Percentiles rank a stretch among this genome's conserved stretches.
Conservation (phyloP, 805 yeast genomes). For the Clavispora carvajalis region DNA sequence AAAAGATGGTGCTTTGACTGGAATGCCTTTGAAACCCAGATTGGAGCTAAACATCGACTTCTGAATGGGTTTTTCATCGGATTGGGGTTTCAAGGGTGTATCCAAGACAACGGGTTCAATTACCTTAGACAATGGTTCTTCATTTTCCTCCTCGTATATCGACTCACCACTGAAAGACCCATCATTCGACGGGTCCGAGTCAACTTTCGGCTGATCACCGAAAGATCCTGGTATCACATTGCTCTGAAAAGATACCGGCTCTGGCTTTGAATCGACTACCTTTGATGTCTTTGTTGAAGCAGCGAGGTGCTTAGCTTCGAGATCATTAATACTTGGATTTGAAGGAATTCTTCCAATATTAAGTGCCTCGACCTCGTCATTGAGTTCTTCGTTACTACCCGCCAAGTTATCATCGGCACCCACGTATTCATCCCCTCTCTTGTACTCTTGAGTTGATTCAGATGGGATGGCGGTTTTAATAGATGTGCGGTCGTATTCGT, state of each 20-base stretch:
- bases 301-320: too few species aligned
- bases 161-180: background rate
- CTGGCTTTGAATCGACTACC: too few species aligned
- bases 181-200: background rate
- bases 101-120: background rate
- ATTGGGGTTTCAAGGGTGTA: background rate
- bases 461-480: too few species aligned
- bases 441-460: too few species aligned
- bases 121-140: background rate
- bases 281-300: too few species aligned
- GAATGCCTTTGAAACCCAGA: background rate
- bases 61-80: background rate
- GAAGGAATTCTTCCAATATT: background rate
- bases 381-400: too few species aligned
- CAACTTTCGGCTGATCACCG: background rate
- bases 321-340: too few species aligned
- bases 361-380: background rate
- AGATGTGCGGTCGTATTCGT: too few species aligned
- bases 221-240: background rate
- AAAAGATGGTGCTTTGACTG: conserved; percentile 7
- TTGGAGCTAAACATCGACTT: too few species aligned
- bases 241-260: too few species aligned
- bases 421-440: background rate
- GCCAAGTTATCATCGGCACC: background rate
- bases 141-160: background rate